Evolutionary conservation across 164 flowering plant species (phyloP).

Genomic region (Annona squamosa): DNA sequence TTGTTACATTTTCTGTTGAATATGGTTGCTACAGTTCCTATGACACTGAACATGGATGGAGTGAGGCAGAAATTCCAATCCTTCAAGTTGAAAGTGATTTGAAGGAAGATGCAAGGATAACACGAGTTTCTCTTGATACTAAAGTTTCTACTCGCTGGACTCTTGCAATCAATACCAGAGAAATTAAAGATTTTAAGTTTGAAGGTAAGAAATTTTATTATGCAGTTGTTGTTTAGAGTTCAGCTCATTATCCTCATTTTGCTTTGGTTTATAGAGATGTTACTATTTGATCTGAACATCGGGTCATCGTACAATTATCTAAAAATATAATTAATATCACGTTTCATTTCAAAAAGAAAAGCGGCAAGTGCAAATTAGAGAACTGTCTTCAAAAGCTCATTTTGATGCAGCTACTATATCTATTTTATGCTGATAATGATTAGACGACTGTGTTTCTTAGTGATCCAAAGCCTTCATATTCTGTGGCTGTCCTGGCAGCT

Average conservation of each 20-base stretch:
- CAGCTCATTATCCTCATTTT: neutral
- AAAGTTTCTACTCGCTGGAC: constrained; percentile 77
- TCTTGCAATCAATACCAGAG: constrained; percentile 64
- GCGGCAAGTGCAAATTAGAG: too few relatives aligned
- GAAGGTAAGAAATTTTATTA: constrained; percentile 41
- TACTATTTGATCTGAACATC: too few relatives aligned
- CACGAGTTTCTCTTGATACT: constrained; percentile 55
- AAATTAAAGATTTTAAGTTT: constrained; percentile 65
- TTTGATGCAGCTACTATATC: too few relatives aligned
- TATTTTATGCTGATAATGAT: too few relatives aligned
- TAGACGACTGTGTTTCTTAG: too few relatives aligned
- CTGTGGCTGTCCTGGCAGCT: too few relatives aligned
- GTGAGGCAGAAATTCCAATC: constrained; percentile 56
- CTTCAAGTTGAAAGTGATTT: constrained; percentile 44
- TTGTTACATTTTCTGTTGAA: constrained; percentile 69
- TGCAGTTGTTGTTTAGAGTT: neutral
- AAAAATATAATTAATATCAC: too few relatives aligned
- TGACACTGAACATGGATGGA: constrained; percentile 61
- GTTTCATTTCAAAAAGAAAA: too few relatives aligned
- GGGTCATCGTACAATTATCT: too few relatives aligned
- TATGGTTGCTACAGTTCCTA: constrained; percentile 70
- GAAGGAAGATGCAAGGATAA: constrained; percentile 34
- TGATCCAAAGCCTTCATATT: too few relatives aligned
- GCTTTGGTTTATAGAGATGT: neutral
- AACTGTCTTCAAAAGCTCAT: too few relatives aligned